Evolutionary conservation across 2,329 filamentous ascomycete species (phyloP).

Genomic region (Bipolaris bicolor): DNA sequence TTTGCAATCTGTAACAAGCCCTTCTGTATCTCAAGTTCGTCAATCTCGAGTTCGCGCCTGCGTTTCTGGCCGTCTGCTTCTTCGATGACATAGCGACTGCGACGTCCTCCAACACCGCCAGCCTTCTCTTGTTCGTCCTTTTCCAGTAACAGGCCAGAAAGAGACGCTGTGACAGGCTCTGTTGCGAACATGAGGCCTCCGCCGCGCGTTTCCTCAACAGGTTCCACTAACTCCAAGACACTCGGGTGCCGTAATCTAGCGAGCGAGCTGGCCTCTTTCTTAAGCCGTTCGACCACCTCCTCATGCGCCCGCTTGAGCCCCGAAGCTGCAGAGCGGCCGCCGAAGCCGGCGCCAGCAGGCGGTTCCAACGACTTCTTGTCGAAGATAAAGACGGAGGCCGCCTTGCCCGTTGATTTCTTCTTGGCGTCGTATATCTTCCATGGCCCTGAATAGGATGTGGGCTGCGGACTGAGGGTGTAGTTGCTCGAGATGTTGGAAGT

Average conservation of each 20-base stretch:
- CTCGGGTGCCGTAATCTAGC: constrained; percentile 89
- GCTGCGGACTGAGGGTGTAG: constrained; percentile 79
- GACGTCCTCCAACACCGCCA: constrained; percentile 70
- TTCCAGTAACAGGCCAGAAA: constrained; percentile 79
- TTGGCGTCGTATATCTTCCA: constrained; percentile 99
- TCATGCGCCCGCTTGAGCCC: constrained; percentile 82
- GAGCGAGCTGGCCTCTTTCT: constrained; percentile 87
- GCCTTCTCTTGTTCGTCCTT: constrained; percentile 85
- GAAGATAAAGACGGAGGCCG: constrained; percentile 92
- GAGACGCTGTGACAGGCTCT: constrained; percentile 86
- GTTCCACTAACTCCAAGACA: constrained; percentile 89
- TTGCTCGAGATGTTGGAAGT: constrained; percentile 91
- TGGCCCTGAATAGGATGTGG: constrained; percentile 81
- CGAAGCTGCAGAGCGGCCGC: constrained; percentile 64
- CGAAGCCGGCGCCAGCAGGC: constrained; percentile 64
- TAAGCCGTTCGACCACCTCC: constrained; percentile 87
- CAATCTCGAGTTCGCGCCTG: constrained; percentile 85
- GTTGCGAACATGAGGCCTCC: constrained; percentile 96
- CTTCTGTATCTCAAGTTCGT: constrained; percentile 97
- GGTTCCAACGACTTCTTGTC: constrained; percentile 85
- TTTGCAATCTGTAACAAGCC: constrained; percentile 91
- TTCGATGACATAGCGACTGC: constrained; percentile 81
- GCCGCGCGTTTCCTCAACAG: constrained; percentile 89
- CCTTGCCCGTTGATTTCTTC: constrained; percentile 90
- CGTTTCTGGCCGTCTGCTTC: constrained; percentile 73